phyloP scores from a whole-genome alignment of 2,329 filamentous ascomycete genomes.

The Ophiosphaerella herpotricha region DNA sequence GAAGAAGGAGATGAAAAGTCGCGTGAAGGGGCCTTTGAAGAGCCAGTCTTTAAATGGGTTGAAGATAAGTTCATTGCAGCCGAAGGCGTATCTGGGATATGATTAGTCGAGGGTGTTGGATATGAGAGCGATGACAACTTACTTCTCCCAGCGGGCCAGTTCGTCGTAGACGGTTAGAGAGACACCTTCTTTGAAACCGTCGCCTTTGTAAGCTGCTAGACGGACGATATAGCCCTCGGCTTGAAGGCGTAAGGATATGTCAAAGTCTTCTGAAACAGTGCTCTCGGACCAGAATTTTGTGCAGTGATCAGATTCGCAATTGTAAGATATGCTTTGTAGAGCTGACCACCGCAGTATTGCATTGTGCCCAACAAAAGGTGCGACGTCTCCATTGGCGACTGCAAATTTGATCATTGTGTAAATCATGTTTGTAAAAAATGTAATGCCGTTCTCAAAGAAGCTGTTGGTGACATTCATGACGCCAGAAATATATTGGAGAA shows the following conservation, averaged over 20 bases:
- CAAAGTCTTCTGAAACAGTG: slow-evolving; percentile 79
- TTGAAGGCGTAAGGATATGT: slow-evolving; percentile 74
- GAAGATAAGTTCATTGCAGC: slow-evolving; percentile 73
- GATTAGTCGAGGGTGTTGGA: slow-evolving; percentile 6
- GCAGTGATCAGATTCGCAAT: slow-evolving; percentile 53
- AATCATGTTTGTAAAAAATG: slow-evolving; percentile 79
- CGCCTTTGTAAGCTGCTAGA: slow-evolving; percentile 69
- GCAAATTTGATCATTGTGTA: slow-evolving; percentile 74
- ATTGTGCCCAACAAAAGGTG: slow-evolving; percentile 79
- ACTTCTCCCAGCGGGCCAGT: slow-evolving; percentile 72
- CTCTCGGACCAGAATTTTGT: slow-evolving; percentile 75
- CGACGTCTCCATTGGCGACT: slow-evolving; percentile 72
- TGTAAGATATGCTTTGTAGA: slow-evolving; percentile 59
- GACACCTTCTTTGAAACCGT: slow-evolving; percentile 75
- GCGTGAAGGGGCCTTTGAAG: slow-evolving; percentile 66
- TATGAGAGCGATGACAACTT: not conserved
- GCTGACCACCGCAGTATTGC: slow-evolving; percentile 73
- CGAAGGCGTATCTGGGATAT: slow-evolving; percentile 60
- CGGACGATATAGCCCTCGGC: slow-evolving; percentile 70
- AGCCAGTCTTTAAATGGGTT: slow-evolving; percentile 68
- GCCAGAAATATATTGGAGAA: slow-evolving; percentile 73
- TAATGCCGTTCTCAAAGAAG: slow-evolving; percentile 77
- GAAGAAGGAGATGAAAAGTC: slow-evolving; percentile 66
- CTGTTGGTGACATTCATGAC: slow-evolving; percentile 75
- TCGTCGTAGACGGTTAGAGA: slow-evolving; percentile 76